Conservation (phyloP, 352 stramenopile genomes). For the Phytophthora pisi region DNA sequence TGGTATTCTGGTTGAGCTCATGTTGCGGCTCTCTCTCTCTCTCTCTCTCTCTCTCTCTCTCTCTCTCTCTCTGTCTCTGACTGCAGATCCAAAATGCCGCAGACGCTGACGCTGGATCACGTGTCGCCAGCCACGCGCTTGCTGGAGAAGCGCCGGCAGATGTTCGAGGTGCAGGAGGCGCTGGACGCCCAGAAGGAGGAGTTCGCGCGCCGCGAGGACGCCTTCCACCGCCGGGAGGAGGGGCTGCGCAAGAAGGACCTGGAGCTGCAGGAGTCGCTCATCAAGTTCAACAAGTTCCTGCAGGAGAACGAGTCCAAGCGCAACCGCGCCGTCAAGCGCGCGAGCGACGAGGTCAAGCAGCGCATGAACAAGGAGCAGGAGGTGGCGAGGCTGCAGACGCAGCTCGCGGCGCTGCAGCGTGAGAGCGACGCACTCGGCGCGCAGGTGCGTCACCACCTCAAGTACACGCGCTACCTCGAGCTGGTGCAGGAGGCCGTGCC, state of each 20-base stretch:
- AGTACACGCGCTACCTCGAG: slow-evolving; percentile 90
- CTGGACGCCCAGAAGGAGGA: slow-evolving; percentile 95
- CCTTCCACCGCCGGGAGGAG: slow-evolving; percentile 93
- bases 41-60: no score
- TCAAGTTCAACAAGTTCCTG: slow-evolving; percentile 97
- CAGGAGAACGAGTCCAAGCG: slow-evolving; percentile 95
- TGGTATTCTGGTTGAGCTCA: neutral
- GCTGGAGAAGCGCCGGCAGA: slow-evolving; percentile 94
- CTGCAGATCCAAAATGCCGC: slow-evolving; percentile 64
- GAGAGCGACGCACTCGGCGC: slow-evolving; percentile 73
- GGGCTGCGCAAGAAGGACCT: slow-evolving; percentile 93
- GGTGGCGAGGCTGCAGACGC: slow-evolving; percentile 71
- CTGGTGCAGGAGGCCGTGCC: slow-evolving; percentile 89
- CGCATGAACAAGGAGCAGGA: slow-evolving; percentile 90
- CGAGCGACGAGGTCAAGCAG: slow-evolving; percentile 93
- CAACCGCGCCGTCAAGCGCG: slow-evolving; percentile 92
- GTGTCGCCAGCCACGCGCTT: slow-evolving; percentile 92
- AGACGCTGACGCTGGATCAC: slow-evolving; percentile 92
- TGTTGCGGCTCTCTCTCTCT: no score
- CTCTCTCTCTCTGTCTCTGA: no score
- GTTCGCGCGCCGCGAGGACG: slow-evolving; percentile 90
- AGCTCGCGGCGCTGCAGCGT: slow-evolving; percentile 65
- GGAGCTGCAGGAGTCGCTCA: slow-evolving; percentile 94
- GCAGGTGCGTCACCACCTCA: slow-evolving; percentile 81
- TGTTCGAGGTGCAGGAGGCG: slow-evolving; percentile 95